Conservation (phyloP, 805 yeast genomes). For the Yamadazyma laniorum region DNA sequence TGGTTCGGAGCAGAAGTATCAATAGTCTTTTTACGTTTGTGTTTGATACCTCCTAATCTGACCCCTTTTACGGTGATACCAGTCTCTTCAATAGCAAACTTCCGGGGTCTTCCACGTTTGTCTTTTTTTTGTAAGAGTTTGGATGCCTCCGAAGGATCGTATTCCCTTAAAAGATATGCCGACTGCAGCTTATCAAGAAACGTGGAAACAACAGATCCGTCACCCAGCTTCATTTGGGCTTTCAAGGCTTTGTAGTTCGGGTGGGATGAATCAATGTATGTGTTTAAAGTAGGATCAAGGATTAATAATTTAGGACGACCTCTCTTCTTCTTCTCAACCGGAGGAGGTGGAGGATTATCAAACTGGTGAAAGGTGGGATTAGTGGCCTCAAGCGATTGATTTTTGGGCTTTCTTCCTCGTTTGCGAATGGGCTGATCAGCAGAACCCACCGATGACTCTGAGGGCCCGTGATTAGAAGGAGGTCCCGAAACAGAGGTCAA, state of each 20-base stretch:
- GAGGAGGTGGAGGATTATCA: slow-evolving; percentile 6
- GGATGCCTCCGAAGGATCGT: slow-evolving; percentile 33
- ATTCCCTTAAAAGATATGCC: slow-evolving; percentile 8
- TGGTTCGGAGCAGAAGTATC: slow-evolving; percentile 1
- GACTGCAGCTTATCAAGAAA: slow-evolving; percentile 8
- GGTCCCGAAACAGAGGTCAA: background rate
- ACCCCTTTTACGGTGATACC: slow-evolving; percentile 45
- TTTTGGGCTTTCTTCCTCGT: slow-evolving; percentile 10
- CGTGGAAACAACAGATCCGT: slow-evolving; percentile 8
- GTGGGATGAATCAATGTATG: slow-evolving; percentile 40
- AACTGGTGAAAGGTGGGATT: slow-evolving; percentile 8
- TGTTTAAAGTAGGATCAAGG: slow-evolving; percentile 41
- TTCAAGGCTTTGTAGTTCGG: slow-evolving; percentile 42
- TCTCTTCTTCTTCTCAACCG: slow-evolving; percentile 29
- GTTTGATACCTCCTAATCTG: slow-evolving; percentile 36
- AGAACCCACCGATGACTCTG: background rate
- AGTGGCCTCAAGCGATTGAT: slow-evolving; percentile 7
- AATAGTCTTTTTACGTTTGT: slow-evolving; percentile 11
- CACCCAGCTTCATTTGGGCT: slow-evolving; percentile 19
- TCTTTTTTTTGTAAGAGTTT: slow-evolving; percentile 40
- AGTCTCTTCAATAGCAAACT: slow-evolving; percentile 46
- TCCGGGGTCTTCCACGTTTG: slow-evolving; percentile 51
- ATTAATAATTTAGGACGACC: slow-evolving; percentile 44
- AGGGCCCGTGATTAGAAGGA: background rate
- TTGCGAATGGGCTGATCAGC: slow-evolving; percentile 10